Evolutionary conservation across 345 rosid genomes (phyloP).

Genomic region (Dovyalis caffra): DNA sequence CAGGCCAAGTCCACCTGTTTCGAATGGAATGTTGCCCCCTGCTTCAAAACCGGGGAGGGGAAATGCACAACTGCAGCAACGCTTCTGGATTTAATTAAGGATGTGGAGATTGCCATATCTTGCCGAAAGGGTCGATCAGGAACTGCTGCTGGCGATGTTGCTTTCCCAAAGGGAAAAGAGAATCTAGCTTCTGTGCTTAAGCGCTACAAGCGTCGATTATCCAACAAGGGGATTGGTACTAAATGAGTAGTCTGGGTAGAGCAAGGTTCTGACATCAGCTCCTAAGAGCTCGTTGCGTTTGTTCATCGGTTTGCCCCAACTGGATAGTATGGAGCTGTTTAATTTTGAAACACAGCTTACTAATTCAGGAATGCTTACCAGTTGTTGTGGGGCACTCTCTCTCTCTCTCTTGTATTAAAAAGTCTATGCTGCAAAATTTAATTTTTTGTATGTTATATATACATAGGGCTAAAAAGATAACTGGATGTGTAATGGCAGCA

Average conservation of each 20-base stretch:
- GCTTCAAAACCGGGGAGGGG: slow-evolving; percentile 66
- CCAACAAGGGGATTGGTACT: slow-evolving; percentile 42
- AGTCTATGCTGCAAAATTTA: slow-evolving; percentile 32
- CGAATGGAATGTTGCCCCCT: slow-evolving; percentile 75
- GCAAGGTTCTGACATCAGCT: slow-evolving; percentile 34
- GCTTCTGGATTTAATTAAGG: slow-evolving; percentile 80
- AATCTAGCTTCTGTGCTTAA: slow-evolving; percentile 95
- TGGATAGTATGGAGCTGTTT: slow-evolving; percentile 28
- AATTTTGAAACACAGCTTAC: slow-evolving; percentile 35
- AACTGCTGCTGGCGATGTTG: slow-evolving; percentile 97
- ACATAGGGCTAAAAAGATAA: slow-evolving; percentile 25
- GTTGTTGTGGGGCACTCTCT: neutral
- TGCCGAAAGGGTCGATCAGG: slow-evolving; percentile 88
- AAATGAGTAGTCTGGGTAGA: slow-evolving; percentile 42
- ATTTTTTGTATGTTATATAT: slow-evolving; percentile 29
- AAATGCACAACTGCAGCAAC: slow-evolving; percentile 67
- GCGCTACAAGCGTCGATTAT: slow-evolving; percentile 84
- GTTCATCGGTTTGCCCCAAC: neutral
- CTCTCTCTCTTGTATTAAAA: slow-evolving; percentile 22
- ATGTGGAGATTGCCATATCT: slow-evolving; percentile 86
- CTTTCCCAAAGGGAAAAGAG: slow-evolving; percentile 92
- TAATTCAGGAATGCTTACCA: neutral
- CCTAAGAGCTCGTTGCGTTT: slow-evolving; percentile 26
- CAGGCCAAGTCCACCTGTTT: slow-evolving; percentile 50
- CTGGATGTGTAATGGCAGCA: slow-evolving; percentile 35